Evolutionary conservation across 108 stramenopile species (phyloP).

Genomic region (Conticribra guillardii): DNA sequence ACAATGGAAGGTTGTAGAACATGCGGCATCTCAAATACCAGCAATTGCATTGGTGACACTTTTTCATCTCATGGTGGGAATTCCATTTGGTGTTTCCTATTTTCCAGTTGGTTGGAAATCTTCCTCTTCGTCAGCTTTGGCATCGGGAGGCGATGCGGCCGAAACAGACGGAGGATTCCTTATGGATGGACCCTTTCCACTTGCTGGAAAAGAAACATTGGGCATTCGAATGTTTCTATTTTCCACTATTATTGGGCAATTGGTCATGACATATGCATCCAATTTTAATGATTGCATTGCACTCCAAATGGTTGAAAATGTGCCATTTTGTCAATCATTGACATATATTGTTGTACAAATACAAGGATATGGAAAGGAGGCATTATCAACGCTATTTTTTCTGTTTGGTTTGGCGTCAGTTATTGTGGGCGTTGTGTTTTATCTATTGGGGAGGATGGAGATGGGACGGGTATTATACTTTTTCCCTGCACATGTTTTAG

Average conservation of each 20-base stretch:
- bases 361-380: constrained; percentile 71
- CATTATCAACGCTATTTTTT: constrained; percentile 79
- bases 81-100: constrained; percentile 78
- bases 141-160: neutral
- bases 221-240: constrained; percentile 86
- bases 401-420: constrained; percentile 74
- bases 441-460: constrained; percentile 63
- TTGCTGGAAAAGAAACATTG: constrained; percentile 74
- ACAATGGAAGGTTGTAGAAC: constrained; percentile 5
- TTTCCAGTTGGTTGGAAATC: constrained; percentile 75
- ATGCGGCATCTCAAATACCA: constrained; percentile 50
- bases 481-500: constrained; percentile 83
- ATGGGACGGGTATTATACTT: constrained; percentile 78
- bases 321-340: constrained; percentile 77
- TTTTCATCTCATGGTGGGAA: constrained; percentile 74
- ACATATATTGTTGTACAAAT: constrained; percentile 58
- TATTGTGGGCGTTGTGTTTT: constrained; percentile 75
- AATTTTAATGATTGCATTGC: constrained; percentile 73
- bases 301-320: constrained; percentile 88
- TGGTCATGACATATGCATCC: constrained; percentile 61
- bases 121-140: constrained; percentile 9
- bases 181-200: constrained; percentile 35
- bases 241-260: constrained; percentile 69
- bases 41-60: constrained; percentile 55
- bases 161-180: constrained; percentile 12